Conservation (phyloP, 78 protist species). For the Guillardia theta region DNA sequence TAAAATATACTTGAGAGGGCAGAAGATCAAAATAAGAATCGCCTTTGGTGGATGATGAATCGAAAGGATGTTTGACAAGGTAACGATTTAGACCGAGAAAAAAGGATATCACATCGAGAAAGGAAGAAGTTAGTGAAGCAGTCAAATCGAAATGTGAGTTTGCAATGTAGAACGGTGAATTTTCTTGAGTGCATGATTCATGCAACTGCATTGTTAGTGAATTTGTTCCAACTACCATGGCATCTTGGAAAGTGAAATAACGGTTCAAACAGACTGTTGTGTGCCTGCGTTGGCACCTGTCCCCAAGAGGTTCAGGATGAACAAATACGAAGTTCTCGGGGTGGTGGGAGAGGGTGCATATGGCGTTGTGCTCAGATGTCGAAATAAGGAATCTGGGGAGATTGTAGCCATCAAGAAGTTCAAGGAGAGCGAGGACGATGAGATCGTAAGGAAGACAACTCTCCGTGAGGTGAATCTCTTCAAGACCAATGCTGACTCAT, state of each 20-base stretch:
- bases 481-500: neutral
- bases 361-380: conserved; percentile 78
- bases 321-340: conserved; percentile 63
- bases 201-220: neutral
- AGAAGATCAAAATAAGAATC: too few relatives aligned
- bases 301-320: conserved; percentile 36
- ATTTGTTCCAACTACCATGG: neutral
- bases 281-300: neutral
- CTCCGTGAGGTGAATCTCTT: conserved; percentile 60
- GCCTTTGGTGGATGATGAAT: too few relatives aligned
- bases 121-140: too few relatives aligned
- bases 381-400: conserved; percentile 68
- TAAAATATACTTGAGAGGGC: too few relatives aligned
- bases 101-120: too few relatives aligned
- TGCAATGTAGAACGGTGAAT: neutral
- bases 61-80: too few relatives aligned
- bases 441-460: conserved; percentile 49
- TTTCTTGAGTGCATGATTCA: neutral
- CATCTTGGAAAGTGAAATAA: neutral
- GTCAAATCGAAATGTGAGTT: too few relatives aligned
- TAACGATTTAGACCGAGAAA: too few relatives aligned
- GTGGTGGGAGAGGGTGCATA: conserved; percentile 83
- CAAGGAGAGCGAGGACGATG: conserved; percentile 48
- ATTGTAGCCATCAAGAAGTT: conserved; percentile 75
- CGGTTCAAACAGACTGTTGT: too few relatives aligned